Evolutionary conservation across 768 basidiomycete genomes (phyloP).

Genomic region (Tulasnella sp.): DNA sequence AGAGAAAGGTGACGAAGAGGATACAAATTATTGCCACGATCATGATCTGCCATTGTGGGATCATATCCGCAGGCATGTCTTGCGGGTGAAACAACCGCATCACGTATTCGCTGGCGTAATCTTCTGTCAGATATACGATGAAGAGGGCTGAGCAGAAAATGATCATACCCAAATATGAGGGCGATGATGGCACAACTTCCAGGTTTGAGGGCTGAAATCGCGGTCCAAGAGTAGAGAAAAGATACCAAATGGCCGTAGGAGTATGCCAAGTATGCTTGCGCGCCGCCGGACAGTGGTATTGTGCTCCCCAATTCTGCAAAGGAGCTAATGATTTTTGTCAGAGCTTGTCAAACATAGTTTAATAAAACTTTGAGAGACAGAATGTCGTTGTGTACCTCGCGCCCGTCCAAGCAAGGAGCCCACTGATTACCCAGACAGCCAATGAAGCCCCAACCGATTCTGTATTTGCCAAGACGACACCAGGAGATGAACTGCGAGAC

Average conservation of each 20-base stretch:
- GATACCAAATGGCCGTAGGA: slow-evolving; percentile 79
- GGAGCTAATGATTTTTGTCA: slow-evolving; percentile 55
- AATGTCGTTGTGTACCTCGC: slow-evolving; percentile 40
- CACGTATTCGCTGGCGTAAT: slow-evolving; percentile 53
- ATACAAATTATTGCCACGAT: slow-evolving; percentile 69
- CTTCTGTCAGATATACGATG: neutral
- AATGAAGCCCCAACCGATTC: slow-evolving; percentile 86
- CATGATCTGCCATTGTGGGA: slow-evolving; percentile 89
- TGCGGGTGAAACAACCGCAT: slow-evolving; percentile 75
- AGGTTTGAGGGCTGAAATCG: slow-evolving; percentile 82
- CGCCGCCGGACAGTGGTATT: slow-evolving; percentile 65
- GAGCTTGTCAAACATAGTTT: neutral
- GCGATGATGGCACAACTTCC: slow-evolving; percentile 75
- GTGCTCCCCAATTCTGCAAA: slow-evolving; percentile 86
- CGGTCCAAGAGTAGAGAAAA: slow-evolving; percentile 92
- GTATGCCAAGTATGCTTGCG: slow-evolving; percentile 78
- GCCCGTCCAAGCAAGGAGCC: slow-evolving; percentile 87
- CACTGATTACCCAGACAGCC: slow-evolving; percentile 71
- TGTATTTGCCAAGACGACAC: slow-evolving; percentile 80
- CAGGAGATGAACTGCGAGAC: slow-evolving; percentile 67
- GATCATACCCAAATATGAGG: slow-evolving; percentile 55
- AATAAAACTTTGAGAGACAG: neutral
- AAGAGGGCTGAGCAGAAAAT: neutral
- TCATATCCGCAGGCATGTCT: slow-evolving; percentile 60
- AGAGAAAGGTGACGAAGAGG: slow-evolving; percentile 58